Evolutionary conservation across 164 flowering plant species (phyloP).

Genomic region (Sextonia rubra): DNA sequence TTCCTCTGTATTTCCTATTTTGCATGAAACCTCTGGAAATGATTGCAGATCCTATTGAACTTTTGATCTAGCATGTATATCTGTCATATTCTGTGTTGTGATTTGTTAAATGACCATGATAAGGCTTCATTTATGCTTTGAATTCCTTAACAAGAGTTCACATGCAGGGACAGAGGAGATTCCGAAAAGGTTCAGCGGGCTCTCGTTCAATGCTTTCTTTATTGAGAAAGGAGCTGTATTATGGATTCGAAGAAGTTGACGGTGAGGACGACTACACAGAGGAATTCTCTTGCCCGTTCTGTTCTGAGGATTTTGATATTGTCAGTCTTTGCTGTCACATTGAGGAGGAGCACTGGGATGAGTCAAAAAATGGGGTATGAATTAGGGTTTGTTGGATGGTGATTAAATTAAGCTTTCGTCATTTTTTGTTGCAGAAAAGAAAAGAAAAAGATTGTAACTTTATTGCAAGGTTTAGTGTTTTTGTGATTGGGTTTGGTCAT

Average conservation of each 20-base stretch:
- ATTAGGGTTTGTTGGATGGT: not conserved
- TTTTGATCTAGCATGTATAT: not conserved
- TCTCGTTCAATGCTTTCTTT: too few relatives aligned
- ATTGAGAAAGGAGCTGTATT: constrained; percentile 54
- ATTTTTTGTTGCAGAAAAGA: too few relatives aligned
- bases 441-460: too few relatives aligned
- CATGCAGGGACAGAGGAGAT: too few relatives aligned
- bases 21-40: too few relatives aligned
- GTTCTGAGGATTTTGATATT: constrained; percentile 74
- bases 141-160: not conserved
- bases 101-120: not conserved
- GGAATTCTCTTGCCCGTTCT: constrained; percentile 78
- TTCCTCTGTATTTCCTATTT: too few relatives aligned
- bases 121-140: not conserved
- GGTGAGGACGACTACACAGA: constrained; percentile 67
- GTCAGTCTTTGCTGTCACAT: constrained; percentile 81
- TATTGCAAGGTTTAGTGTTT: not conserved
- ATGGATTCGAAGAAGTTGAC: constrained; percentile 70
- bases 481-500: not conserved
- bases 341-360: constrained; percentile 80
- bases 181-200: too few relatives aligned
- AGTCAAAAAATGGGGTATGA: constrained; percentile 72
- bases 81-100: not conserved
- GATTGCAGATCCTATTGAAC: not conserved
- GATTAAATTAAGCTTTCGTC: too few relatives aligned